Evolutionary conservation across 2,329 filamentous ascomycete species (phyloP).

Genomic region (Dactylellina sp.): DNA sequence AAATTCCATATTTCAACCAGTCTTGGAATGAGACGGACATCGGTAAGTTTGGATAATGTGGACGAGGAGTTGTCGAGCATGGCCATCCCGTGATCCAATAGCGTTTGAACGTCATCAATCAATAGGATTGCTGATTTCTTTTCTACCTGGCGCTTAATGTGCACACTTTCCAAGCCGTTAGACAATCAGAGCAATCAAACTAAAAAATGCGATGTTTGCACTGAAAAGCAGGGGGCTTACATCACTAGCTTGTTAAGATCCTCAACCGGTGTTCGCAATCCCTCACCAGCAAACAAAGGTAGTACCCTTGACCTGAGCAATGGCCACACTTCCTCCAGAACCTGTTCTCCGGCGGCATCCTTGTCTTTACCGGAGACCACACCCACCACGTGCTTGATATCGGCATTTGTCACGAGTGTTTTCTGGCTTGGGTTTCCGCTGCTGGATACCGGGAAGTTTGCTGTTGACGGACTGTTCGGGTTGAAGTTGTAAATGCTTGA

Average conservation of each 20-base stretch:
- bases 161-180: conserved; percentile 66
- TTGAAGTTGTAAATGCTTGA: conserved; percentile 58
- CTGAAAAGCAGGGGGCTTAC: conserved; percentile 59
- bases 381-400: conserved; percentile 80
- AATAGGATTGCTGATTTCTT: conserved; percentile 77
- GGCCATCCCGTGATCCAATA: conserved; percentile 83
- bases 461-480: conserved; percentile 66
- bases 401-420: conserved; percentile 76
- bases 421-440: conserved; percentile 63
- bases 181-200: neutral
- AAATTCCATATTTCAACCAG: conserved; percentile 95
- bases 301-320: conserved; percentile 80
- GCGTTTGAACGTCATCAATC: conserved; percentile 79
- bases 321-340: conserved; percentile 82
- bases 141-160: conserved; percentile 81
- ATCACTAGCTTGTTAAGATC: conserved; percentile 84
- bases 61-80: conserved; percentile 86
- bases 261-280: conserved; percentile 81
- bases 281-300: conserved; percentile 83
- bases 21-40: conserved; percentile 83
- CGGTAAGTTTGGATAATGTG: conserved; percentile 71
- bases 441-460: conserved; percentile 66
- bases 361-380: conserved; percentile 84
- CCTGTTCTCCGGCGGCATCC: conserved; percentile 68
- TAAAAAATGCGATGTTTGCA: no score